Conservation (phyloP, 2,329 filamentous ascomycete genomes). For the Colletotrichum noveboracense region DNA sequence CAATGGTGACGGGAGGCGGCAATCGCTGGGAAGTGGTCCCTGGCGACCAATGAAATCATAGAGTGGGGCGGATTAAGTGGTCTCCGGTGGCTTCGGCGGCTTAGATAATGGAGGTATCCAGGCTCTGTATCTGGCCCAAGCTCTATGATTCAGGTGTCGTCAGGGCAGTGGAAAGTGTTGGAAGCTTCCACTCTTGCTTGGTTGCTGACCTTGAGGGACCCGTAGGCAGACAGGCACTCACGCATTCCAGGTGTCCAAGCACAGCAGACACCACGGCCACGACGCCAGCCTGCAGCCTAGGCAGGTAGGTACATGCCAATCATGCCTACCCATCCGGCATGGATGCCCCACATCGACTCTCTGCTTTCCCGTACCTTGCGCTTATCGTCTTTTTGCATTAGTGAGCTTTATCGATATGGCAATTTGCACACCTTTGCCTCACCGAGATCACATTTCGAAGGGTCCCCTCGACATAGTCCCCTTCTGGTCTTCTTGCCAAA, state of each 20-base stretch:
- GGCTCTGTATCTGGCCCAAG: slow-evolving; percentile 12
- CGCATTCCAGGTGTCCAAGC: neutral
- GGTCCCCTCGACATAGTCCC: neutral
- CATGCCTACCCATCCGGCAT: neutral
- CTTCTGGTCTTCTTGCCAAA: neutral
- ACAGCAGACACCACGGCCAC: neutral
- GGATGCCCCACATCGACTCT: neutral
- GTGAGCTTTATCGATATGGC: slow-evolving; percentile 15
- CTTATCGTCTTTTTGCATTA: slow-evolving; percentile 18
- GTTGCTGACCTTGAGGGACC: slow-evolving; percentile 17
- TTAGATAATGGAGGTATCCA: slow-evolving; percentile 18
- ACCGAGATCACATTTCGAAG: neutral
- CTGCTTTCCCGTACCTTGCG: neutral
- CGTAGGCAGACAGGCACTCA: slow-evolving; percentile 20
- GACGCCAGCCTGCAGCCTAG: neutral
- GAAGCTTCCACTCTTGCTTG: slow-evolving; percentile 23
- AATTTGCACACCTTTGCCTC: neutral
- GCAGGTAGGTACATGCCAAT: neutral
- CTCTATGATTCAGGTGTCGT: slow-evolving; percentile 20
- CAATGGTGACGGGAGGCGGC: slow-evolving; percentile 15
- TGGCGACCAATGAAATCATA: slow-evolving; percentile 25
- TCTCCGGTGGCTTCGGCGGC: slow-evolving; percentile 10
- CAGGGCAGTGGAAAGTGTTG: slow-evolving; percentile 22
- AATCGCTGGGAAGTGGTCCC: slow-evolving; percentile 10
- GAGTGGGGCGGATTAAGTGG: slow-evolving; percentile 23